Evolutionary conservation across 345 rosid genomes (phyloP).

Genomic region (Bretschneidera sinensis): DNA sequence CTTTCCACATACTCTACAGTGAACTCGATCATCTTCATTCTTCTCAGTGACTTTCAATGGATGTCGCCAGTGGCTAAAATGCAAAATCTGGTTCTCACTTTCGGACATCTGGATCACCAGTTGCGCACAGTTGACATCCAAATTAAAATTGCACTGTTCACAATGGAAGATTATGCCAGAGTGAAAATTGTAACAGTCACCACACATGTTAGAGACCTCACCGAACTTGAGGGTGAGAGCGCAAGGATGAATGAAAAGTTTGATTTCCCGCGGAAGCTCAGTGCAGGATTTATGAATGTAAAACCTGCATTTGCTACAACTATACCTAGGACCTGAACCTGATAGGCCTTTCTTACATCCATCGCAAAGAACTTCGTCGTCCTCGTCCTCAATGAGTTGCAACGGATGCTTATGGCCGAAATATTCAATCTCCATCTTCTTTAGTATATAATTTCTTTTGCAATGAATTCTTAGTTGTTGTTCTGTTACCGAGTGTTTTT

Average conservation of each 20-base stretch:
- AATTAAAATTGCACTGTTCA: background rate
- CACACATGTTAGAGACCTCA: background rate
- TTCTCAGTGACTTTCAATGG: background rate
- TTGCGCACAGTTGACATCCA: background rate
- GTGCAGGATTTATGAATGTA: constrained; percentile 7
- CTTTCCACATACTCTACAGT: background rate
- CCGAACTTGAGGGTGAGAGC: background rate
- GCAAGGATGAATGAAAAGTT: background rate
- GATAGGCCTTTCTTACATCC: background rate
- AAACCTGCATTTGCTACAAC: constrained; percentile 1
- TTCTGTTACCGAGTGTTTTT: too few relatives aligned
- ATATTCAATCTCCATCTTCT: background rate
- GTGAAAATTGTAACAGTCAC: background rate
- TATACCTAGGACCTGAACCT: background rate
- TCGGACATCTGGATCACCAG: background rate
- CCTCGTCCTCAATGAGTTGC: constrained; percentile 1
- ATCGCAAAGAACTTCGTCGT: background rate
- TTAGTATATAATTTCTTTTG: too few relatives aligned
- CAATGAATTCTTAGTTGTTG: too few relatives aligned
- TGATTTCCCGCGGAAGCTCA: background rate
- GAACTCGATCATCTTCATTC: too few relatives aligned
- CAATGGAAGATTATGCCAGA: background rate
- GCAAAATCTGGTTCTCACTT: background rate
- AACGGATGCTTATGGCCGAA: background rate
- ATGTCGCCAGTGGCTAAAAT: background rate